phyloP scores from a whole-genome alignment of 2,329 filamentous ascomycete genomes.

The Apiospora rasikravindrae region DNA sequence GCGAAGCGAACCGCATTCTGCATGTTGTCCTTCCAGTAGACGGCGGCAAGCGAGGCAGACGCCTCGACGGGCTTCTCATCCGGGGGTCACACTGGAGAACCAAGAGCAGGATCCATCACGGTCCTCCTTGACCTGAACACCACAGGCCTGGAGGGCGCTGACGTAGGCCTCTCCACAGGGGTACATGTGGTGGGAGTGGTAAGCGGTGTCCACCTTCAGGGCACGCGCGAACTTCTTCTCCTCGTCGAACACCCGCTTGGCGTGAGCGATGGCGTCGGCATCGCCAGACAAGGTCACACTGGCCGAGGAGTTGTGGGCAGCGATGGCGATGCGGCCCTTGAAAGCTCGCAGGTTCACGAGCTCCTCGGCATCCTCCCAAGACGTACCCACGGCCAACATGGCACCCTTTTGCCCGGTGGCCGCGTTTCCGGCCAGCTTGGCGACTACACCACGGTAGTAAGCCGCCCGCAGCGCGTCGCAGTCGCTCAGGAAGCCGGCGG shows the following conservation, averaged over 20 bases:
- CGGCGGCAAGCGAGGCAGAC: slow-evolving; percentile 26
- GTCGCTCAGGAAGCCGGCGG: slow-evolving; percentile 48
- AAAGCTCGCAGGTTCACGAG: slow-evolving; percentile 31
- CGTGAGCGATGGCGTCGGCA: slow-evolving; percentile 33
- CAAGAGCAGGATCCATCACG: slow-evolving; percentile 38
- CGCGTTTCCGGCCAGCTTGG: slow-evolving; percentile 28
- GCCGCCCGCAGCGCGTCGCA: slow-evolving; percentile 49
- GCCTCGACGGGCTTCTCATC: slow-evolving; percentile 33
- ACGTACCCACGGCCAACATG: slow-evolving; percentile 54
- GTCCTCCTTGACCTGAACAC: slow-evolving; percentile 43
- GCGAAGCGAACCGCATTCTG: slow-evolving; percentile 11
- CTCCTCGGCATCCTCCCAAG: slow-evolving; percentile 41
- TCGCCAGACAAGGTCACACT: slow-evolving; percentile 46
- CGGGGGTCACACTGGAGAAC: slow-evolving; percentile 45
- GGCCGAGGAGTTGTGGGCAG: slow-evolving; percentile 41
- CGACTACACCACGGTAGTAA: slow-evolving; percentile 49
- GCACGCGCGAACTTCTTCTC: slow-evolving; percentile 39
- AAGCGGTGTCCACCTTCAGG: slow-evolving; percentile 51
- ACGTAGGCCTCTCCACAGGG: slow-evolving; percentile 41
- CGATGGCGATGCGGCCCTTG: slow-evolving; percentile 36
- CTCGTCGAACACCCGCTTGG: slow-evolving; percentile 28
- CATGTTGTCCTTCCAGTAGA: slow-evolving; percentile 20
- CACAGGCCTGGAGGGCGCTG: slow-evolving; percentile 34
- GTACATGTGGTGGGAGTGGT: slow-evolving; percentile 56
- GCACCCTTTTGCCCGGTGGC: slow-evolving; percentile 36